phyloP scores from a whole-genome alignment of 2,329 filamentous ascomycete species.

The Penicillium sp. region DNA sequence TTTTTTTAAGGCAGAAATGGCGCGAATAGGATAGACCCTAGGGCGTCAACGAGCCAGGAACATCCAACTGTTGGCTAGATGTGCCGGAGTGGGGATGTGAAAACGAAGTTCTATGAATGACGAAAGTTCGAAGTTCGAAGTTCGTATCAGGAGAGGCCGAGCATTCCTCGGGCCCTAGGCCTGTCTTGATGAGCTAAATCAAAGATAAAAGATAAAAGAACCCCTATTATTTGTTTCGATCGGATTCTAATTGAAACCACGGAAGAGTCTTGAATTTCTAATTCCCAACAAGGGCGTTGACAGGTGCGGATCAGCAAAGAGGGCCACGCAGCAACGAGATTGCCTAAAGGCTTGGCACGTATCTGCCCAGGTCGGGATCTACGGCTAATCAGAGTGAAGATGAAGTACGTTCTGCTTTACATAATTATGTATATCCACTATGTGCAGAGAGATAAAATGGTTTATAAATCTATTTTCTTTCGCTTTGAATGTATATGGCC shows the following conservation, averaged over 20 bases:
- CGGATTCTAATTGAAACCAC: slow-evolving; percentile 12
- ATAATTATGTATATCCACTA: not conserved
- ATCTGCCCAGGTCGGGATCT: not conserved
- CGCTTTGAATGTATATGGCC: slow-evolving; percentile 18
- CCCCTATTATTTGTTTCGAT: slow-evolving; percentile 11
- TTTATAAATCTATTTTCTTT: slow-evolving; percentile 13
- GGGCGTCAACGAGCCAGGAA: slow-evolving; percentile 6
- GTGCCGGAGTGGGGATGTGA: slow-evolving; percentile 9
- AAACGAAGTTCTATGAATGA: slow-evolving; percentile 17
- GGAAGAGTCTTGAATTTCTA: not conserved
- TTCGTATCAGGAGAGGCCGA: slow-evolving; percentile 14
- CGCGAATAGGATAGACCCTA: not conserved
- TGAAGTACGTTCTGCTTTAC: not conserved
- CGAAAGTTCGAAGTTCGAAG: slow-evolving; percentile 1
- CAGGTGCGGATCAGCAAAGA: slow-evolving; percentile 15
- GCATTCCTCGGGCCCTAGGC: not conserved
- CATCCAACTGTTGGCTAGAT: slow-evolving; percentile 4
- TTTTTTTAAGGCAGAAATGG: not conserved
- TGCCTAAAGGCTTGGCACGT: slow-evolving; percentile 25
- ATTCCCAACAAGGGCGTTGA: slow-evolving; percentile 1
- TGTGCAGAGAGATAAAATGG: not conserved
- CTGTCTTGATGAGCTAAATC: not conserved
- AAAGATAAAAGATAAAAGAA: too few relatives aligned
- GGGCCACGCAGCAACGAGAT: slow-evolving; percentile 18
- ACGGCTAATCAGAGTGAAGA: not conserved